phyloP scores from a whole-genome alignment of 768 basidiomycete species.

The Calvatia gigantea region DNA sequence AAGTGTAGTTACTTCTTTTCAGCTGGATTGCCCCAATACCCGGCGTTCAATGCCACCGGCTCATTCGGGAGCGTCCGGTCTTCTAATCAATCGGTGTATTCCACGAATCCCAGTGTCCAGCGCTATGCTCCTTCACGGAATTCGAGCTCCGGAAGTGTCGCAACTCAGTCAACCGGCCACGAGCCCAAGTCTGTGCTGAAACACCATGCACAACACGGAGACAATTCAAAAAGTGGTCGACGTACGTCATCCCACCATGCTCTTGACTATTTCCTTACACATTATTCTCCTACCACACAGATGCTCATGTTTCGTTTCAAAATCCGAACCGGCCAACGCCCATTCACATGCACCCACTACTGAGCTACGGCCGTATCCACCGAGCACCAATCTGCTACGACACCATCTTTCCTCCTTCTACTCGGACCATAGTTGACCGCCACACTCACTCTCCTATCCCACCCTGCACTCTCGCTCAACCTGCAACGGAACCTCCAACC shows the following conservation, averaged over 20 bases:
- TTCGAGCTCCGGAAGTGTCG: conserved; percentile 37
- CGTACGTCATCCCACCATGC: conserved; percentile 28
- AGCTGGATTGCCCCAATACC: conserved; percentile 19
- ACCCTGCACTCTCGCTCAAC: conserved; percentile 51
- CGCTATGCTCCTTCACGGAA: conserved; percentile 32
- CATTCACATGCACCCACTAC: conserved; percentile 61
- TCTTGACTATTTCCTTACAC: not conserved
- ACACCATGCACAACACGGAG: conserved; percentile 39
- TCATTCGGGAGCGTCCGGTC: conserved; percentile 42
- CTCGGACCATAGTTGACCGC: conserved; percentile 54
- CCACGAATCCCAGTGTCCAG: conserved; percentile 22
- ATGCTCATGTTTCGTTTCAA: conserved; percentile 30
- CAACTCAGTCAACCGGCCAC: conserved; percentile 19
- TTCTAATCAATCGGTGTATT: conserved; percentile 46
- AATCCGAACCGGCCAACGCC: conserved; percentile 31
- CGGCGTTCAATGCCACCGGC: conserved; percentile 20
- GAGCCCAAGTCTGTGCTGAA: conserved; percentile 45
- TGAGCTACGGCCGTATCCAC: conserved; percentile 52
- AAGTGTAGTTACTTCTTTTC: conserved; percentile 12
- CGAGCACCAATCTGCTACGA: conserved; percentile 64
- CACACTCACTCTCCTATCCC: conserved; percentile 53
- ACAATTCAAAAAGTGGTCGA: conserved; percentile 28
- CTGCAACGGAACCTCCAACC: conserved; percentile 62
- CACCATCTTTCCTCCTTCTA: conserved; percentile 51
- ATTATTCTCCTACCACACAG: conserved; percentile 14